phyloP scores from a whole-genome alignment of 441 rosid species.

The Euphorbia celastroides region DNA sequence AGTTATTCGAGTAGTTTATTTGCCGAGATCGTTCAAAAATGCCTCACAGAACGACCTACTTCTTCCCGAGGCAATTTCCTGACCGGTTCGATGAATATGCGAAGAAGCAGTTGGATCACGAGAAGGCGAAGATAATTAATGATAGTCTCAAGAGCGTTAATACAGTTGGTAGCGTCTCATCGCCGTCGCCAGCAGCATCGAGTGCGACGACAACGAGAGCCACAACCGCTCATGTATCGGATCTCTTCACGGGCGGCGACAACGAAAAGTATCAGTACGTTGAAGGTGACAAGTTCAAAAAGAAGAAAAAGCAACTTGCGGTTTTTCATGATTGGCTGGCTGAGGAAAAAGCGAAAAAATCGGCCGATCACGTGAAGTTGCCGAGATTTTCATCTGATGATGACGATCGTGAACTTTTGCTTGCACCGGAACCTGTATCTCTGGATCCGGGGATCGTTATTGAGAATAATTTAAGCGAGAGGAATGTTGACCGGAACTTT shows the following conservation, averaged over 20 bases:
- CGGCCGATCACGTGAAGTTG: conserved; percentile 38
- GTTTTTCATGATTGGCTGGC: conserved; percentile 66
- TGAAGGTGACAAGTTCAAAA: conserved; percentile 29
- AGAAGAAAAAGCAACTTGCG: conserved; percentile 53
- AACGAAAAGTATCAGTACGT: conserved; percentile 36
- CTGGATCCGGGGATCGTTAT: conserved; percentile 28
- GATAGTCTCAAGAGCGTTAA: conserved; percentile 22
- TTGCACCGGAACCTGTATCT: conserved; percentile 33
- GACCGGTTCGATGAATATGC: conserved; percentile 57
- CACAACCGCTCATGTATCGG: conserved; percentile 25
- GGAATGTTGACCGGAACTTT: conserved; percentile 49
- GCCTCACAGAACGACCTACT: conserved; percentile 97
- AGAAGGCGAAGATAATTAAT: conserved; percentile 30
- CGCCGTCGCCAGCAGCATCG: conserved; percentile 16
- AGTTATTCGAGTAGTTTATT: background rate
- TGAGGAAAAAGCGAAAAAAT: conserved; percentile 47
- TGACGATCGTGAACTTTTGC: conserved; percentile 38
- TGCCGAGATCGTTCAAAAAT: conserved; percentile 27
- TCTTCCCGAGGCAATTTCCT: conserved; percentile 98
- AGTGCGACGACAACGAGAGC: background rate
- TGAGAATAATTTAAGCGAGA: conserved; percentile 22
- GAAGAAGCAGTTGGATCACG: conserved; percentile 44
- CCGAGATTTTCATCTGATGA: conserved; percentile 8
- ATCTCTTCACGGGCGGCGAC: conserved; percentile 49
- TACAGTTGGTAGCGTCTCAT: conserved; percentile 15